Conservation (phyloP, 164 flowering plant species). For the Magnolia sinica region DNA sequence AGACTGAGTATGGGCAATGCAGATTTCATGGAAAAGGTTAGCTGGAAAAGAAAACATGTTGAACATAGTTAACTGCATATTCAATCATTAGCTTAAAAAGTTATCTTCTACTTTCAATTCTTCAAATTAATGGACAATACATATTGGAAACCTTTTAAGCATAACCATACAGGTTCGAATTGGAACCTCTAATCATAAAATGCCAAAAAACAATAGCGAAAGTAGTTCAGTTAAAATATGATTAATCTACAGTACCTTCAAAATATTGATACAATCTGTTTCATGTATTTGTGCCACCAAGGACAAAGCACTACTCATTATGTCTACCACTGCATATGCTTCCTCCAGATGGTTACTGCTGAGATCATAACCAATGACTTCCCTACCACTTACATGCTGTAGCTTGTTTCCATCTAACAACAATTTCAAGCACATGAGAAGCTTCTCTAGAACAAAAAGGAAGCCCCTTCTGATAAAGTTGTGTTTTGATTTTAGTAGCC, state of each 20-base stretch:
- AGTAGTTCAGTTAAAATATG: not conserved
- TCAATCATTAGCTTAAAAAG: too few species aligned
- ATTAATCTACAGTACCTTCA: conserved; percentile 58
- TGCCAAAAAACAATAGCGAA: not conserved
- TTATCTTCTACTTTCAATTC: too few species aligned
- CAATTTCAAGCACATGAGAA: conserved; percentile 81
- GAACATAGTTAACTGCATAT: too few species aligned
- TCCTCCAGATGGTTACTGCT: conserved; percentile 62
- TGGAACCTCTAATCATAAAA: not conserved
- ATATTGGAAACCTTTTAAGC: too few species aligned
- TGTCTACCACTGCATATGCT: conserved; percentile 88
- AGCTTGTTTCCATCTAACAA: conserved; percentile 71
- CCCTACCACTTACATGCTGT: conserved; percentile 35
- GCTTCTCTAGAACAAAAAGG: conserved; percentile 81
- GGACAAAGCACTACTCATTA: conserved; percentile 82
- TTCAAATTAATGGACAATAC: too few species aligned
- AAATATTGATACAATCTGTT: conserved; percentile 84
- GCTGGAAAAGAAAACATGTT: too few species aligned
- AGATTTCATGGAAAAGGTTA: too few species aligned
- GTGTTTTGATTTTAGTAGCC: conserved; percentile 83
- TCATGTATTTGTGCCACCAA: conserved; percentile 82
- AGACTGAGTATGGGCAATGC: too few species aligned
- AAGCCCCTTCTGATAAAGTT: conserved; percentile 81
- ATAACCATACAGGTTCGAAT: too few species aligned
- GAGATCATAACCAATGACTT: conserved; percentile 20